Conservation (phyloP, 129 eudicot species). For the Logfia minima region DNA sequence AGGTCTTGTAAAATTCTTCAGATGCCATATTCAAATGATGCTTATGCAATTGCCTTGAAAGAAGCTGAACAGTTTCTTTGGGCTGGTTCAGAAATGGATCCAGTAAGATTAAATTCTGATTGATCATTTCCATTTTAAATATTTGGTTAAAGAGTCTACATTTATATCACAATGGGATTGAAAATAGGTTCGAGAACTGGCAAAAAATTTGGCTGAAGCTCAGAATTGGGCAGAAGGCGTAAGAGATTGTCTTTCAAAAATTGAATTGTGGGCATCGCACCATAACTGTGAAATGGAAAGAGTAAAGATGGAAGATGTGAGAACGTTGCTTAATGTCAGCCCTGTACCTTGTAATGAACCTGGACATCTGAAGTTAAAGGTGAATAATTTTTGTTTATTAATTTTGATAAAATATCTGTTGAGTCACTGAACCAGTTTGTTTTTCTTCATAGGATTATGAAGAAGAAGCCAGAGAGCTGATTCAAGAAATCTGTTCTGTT, state of each 20-base stretch:
- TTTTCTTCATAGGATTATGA: slow-evolving; percentile 48
- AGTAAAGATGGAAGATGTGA: slow-evolving; percentile 65
- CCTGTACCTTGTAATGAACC: slow-evolving; percentile 82
- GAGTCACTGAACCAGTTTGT: slow-evolving; percentile 7
- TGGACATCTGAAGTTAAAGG: slow-evolving; percentile 67
- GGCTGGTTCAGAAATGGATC: slow-evolving; percentile 99
- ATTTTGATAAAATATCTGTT: background rate
- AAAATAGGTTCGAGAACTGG: slow-evolving; percentile 70
- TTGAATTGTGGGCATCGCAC: slow-evolving; percentile 48
- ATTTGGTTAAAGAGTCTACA: slow-evolving; percentile 17
- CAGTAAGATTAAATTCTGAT: slow-evolving; percentile 49
- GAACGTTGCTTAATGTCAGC: slow-evolving; percentile 46
- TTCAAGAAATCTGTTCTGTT: slow-evolving; percentile 59
- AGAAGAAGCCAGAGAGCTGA: slow-evolving; percentile 65
- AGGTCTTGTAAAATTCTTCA: slow-evolving; percentile 71
- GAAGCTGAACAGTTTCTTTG: slow-evolving; percentile 92
- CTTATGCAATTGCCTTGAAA: slow-evolving; percentile 61
- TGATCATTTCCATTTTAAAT: background rate
- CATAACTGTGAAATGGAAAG: slow-evolving; percentile 41
- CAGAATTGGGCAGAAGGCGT: slow-evolving; percentile 83
- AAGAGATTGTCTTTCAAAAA: slow-evolving; percentile 58
- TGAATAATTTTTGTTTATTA: slow-evolving; percentile 20
- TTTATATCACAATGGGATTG: slow-evolving; percentile 23
- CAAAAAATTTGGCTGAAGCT: slow-evolving; percentile 66
- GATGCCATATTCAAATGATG: slow-evolving; percentile 58